Evolutionary conservation across 2,329 filamentous ascomycete genomes (phyloP), one percentile per base, ranked within the genome.

Genomic region (Trichocomaceae sp.): DNA sequence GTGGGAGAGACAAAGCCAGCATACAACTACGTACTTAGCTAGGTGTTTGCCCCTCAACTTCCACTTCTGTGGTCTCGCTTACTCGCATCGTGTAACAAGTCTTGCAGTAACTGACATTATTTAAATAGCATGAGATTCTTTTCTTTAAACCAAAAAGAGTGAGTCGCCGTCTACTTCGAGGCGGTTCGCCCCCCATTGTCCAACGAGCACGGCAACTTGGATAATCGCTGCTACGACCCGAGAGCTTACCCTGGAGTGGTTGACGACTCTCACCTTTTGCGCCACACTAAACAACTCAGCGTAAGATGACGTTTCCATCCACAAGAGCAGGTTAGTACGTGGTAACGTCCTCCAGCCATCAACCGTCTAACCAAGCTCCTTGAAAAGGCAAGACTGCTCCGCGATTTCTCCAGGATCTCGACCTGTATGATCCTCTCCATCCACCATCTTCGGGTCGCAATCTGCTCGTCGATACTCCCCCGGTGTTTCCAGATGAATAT

Each of bases 401-500:
- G 31, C 72, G 77, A 55, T 66, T 79, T 56, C 66, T 76, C 51
- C 63, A 71, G 48, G 77, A 79, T 64, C 61, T 78, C 39, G 61
- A 72, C 29, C 66, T 72, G 56, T 76, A 78, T 58, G 72, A 75
- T 60, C 66, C 70, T 26, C 62, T 64, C 63, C 76, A 79, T 60
- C 71, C 72, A 20, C 64, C 69, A 54, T 61, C 62, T 17, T 68
- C 67, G 31, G 76, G 75, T 54, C 75, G 75, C 59, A 82, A 83
- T 64, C 68, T 85, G 50, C 77, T 88, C 47, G 77, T 79, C 42
- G 77, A 83, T 57, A 70, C 79, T 22, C 79, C 83, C 45, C 80
- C 79, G 6, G 74, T 77, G n/a, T 79, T 77, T 62, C 62, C 65
- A 47, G 60, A 70, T 41, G 50, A 62, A 31, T 66, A 69, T 54